phyloP scores from a whole-genome alignment of 106 monocot species.

The Iris macrosiphon region DNA sequence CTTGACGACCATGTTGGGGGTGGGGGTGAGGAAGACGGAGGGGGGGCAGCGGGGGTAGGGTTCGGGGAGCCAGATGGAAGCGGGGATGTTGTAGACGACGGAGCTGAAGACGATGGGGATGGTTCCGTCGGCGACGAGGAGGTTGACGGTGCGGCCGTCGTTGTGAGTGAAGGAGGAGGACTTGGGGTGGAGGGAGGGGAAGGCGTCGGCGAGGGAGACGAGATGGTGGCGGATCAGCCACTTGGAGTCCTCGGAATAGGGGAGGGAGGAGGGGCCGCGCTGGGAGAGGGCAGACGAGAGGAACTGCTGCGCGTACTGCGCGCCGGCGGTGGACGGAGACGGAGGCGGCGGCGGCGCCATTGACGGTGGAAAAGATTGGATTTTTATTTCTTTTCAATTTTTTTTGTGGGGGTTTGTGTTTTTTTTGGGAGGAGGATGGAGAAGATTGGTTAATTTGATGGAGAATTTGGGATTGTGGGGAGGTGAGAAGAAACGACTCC shows the following conservation, averaged over 20 bases:
- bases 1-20: constrained; percentile 12
- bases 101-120: constrained; percentile 70
- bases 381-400: no score
- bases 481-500: no score
- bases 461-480: no score
- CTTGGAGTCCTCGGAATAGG: constrained; percentile 26
- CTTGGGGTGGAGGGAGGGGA: constrained; percentile 57
- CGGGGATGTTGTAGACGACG: constrained; percentile 82
- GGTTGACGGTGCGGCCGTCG: constrained; percentile 30
- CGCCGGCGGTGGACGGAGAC: neutral
- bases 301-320: constrained; percentile 16
- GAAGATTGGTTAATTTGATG: no score
- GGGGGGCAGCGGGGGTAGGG: constrained; percentile 70
- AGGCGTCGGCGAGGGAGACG: constrained; percentile 17
- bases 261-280: constrained; percentile 80
- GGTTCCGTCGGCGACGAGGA: constrained; percentile 43
- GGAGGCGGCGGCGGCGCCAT: constrained; percentile 8
- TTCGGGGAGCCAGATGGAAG: constrained; percentile 42
- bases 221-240: constrained; percentile 25
- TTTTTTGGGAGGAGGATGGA: no score
- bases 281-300: constrained; percentile 56
- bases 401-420: no score
- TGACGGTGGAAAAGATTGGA: neutral
- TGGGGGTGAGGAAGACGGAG: constrained; percentile 76
- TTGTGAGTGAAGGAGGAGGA: constrained; percentile 46